Conservation (phyloP, 208 protist species). For the Trypanosoma lewisi region DNA sequence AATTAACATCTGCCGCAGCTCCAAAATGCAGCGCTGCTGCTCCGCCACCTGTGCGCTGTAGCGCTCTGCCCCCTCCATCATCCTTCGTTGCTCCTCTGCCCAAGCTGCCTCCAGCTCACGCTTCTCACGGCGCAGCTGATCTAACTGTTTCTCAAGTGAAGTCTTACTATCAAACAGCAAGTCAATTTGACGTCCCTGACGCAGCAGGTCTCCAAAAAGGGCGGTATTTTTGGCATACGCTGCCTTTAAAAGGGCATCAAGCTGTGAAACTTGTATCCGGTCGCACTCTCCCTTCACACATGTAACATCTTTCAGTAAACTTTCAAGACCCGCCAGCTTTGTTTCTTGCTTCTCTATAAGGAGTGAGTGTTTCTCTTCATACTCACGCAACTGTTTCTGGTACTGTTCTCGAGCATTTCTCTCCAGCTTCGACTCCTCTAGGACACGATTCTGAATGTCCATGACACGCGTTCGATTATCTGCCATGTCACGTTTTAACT, state of each 20-base stretch:
- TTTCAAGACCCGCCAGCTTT: conserved; percentile 67
- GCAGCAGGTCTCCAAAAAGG: conserved; percentile 81
- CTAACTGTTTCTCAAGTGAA: conserved; percentile 58
- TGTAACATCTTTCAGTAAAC: conserved; percentile 72
- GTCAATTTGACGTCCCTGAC: conserved; percentile 73
- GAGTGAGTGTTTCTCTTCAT: conserved; percentile 54
- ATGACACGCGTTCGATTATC: conserved; percentile 78
- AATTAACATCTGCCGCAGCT: conserved; percentile 78
- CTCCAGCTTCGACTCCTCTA: conserved; percentile 64
- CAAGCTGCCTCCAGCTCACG: conserved; percentile 56
- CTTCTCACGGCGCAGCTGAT: conserved; percentile 56
- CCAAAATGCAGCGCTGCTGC: conserved; percentile 83
- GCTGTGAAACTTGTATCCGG: conserved; percentile 66
- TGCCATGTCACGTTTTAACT: conserved; percentile 85
- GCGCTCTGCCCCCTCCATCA: conserved; percentile 61
- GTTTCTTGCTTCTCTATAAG: conserved; percentile 61
- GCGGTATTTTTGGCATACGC: conserved; percentile 83
- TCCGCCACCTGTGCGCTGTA: conserved; percentile 75
- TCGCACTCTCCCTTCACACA: conserved; percentile 56
- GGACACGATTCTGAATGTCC: conserved; percentile 73
- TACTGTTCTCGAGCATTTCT: conserved; percentile 48
- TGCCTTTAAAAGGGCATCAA: conserved; percentile 80
- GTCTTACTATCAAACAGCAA: conserved; percentile 63
- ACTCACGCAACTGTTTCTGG: conserved; percentile 54
- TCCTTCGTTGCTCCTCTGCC: conserved; percentile 63